A percentile compares a stretch with the other conserved stretches of the same genome.
These are phyloP conservation scores for Phlebiopsis flavidoalba DNA, from an alignment of 768 basidiomycete genomes.

Conservation along the genomic window DNA sequence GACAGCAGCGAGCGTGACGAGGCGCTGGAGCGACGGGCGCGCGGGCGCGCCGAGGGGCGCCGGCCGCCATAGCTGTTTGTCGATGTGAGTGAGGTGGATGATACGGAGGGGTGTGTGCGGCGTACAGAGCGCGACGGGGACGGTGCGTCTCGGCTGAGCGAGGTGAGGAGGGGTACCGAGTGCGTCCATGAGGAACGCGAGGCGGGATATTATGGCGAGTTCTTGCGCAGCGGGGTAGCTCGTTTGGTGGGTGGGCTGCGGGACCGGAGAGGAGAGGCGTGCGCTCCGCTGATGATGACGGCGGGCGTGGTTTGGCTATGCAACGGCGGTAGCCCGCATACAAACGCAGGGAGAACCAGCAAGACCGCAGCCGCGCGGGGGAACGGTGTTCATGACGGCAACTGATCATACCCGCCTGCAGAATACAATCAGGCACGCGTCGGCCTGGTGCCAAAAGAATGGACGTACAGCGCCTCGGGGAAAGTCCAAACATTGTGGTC, in stretches of 20 bases:
- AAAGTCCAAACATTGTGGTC: neutral
- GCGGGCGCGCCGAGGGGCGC: too few relatives aligned
- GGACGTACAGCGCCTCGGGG: neutral
- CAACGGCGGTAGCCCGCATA: neutral
- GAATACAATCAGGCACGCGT: neutral
- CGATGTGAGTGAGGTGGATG: too few relatives aligned
- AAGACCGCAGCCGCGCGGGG: neutral
- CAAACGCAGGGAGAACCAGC: neutral
- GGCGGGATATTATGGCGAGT: neutral
- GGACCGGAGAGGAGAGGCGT: neutral
- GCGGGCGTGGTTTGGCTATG: neutral
- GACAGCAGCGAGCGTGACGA: too few relatives aligned
- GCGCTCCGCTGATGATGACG: neutral
- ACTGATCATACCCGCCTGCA: neutral
- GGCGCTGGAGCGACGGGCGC: too few relatives aligned
- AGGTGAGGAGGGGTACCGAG: neutral
- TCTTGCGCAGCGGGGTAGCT: conserved; percentile 1
- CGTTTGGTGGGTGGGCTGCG: neutral
- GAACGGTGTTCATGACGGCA: neutral
- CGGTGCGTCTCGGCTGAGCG: neutral
- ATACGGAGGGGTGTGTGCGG: too few relatives aligned
- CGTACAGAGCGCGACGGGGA: neutral
- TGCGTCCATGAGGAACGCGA: neutral
- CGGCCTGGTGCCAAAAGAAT: neutral
- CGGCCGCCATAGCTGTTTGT: too few relatives aligned